Evolutionary conservation across 1,284 basidiomycete species (phyloP).

Genomic region (Ustilago trichophora): DNA sequence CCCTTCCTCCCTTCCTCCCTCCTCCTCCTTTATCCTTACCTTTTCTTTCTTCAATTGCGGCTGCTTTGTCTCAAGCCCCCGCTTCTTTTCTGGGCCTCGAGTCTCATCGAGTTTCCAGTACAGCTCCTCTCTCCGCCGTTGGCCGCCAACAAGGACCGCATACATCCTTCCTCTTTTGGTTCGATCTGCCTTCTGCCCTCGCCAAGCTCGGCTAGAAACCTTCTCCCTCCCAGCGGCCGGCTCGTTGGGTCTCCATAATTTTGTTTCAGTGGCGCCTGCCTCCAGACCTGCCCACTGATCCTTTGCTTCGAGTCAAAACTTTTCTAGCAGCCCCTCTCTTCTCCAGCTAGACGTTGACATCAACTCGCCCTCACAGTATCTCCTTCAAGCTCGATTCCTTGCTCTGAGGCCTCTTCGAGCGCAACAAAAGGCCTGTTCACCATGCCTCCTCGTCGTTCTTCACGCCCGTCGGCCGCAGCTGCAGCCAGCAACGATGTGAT

Average conservation of each 20-base stretch:
- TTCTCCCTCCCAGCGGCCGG: constrained; percentile 3
- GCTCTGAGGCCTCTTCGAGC: too few species aligned
- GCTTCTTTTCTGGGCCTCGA: too few species aligned
- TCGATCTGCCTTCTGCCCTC: neutral
- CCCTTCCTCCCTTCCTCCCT: neutral
- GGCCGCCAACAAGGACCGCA: neutral
- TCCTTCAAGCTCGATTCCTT: too few species aligned
- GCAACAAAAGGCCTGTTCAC: neutral
- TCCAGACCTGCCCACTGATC: too few species aligned
- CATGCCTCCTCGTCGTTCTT: constrained; percentile 38
- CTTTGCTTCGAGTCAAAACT: neutral
- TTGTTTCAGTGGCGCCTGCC: too few species aligned
- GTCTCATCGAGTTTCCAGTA: too few species aligned
- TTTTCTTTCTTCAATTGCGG: neutral
- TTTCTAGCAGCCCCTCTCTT: neutral
- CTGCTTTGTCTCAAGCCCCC: neutral
- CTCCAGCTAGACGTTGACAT: too few species aligned
- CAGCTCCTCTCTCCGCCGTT: too few species aligned
- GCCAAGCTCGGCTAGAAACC: too few species aligned
- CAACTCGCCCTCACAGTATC: too few species aligned
- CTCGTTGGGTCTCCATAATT: constrained; percentile 10
- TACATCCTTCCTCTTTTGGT: constrained; percentile 1
- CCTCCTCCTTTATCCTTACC: neutral
- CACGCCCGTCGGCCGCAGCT: constrained; percentile 21
- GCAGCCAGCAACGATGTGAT: constrained; percentile 15